phyloP scores from a whole-genome alignment of 306 rosid genomes.

The Cicer chorassanicum region DNA sequence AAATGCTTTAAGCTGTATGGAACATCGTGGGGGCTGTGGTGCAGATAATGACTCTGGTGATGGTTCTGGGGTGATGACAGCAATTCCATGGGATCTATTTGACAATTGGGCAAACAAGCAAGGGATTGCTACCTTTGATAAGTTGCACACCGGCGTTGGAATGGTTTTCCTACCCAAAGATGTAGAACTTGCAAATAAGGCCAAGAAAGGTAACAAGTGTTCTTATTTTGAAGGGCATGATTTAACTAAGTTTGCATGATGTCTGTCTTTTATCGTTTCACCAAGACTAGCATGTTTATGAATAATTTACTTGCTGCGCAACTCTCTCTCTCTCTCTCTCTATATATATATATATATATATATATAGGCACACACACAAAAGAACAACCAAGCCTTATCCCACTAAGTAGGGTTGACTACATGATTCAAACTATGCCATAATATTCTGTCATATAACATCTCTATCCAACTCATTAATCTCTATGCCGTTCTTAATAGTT shows the following conservation, averaged over 20 bases:
- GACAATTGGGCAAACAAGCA: conserved; percentile 80
- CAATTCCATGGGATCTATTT: conserved; percentile 91
- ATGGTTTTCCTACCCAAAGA: conserved; percentile 93
- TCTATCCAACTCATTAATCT: too few relatives aligned
- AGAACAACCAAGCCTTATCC: too few relatives aligned
- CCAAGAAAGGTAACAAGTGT: conserved; percentile 70
- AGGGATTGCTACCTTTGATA: conserved; percentile 89
- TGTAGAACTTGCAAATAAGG: conserved; percentile 65
- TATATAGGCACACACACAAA: background rate
- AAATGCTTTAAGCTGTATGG: conserved; percentile 94
- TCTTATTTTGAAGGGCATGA: conserved; percentile 46
- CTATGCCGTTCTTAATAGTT: too few relatives aligned
- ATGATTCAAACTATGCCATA: too few relatives aligned
- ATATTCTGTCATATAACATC: too few relatives aligned
- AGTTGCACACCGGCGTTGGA: conserved; percentile 94
- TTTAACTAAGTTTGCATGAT: conserved; percentile 34
- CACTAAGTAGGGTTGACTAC: too few relatives aligned
- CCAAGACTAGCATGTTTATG: conserved; percentile 40
- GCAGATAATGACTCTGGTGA: conserved; percentile 99
- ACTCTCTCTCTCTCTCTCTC: background rate
- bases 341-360: background rate
- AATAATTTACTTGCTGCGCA: conserved; percentile 20
- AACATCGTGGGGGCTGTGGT: conserved; percentile 99
- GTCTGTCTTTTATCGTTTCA: conserved; percentile 38
- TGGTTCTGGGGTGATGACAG: conserved; percentile 94